Conservation (phyloP, 176 grass and related monocot genomes). For the Oryza meridionalis region DNA sequence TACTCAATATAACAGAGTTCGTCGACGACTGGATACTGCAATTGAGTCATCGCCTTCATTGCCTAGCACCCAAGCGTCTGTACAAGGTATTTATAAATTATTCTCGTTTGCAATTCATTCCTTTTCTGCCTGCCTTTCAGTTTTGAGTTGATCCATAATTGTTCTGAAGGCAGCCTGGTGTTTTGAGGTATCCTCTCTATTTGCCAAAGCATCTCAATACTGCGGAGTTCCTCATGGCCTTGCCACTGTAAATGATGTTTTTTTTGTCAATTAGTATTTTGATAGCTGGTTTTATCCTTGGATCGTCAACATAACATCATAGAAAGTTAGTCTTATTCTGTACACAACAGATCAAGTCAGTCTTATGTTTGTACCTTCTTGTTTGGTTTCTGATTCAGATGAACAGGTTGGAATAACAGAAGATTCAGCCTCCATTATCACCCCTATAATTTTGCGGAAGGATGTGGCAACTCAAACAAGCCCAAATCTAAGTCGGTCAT, state of each 20-base stretch:
- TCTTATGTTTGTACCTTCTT: slow-evolving; percentile 7
- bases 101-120: neutral
- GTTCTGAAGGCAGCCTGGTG: neutral
- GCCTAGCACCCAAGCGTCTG: slow-evolving; percentile 70
- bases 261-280: slow-evolving; percentile 23
- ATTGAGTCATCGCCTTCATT: slow-evolving; percentile 67
- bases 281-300: slow-evolving; percentile 1
- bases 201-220: slow-evolving; percentile 28
- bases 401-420: slow-evolving; percentile 59
- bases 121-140: neutral
- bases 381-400: slow-evolving; percentile 52
- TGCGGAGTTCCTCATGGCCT: neutral
- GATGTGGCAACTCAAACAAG: slow-evolving; percentile 90
- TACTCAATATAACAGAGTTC: slow-evolving; percentile 43
- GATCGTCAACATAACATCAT: neutral
- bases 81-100: slow-evolving; percentile 47
- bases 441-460: slow-evolving; percentile 54
- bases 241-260: neutral
- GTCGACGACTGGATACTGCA: slow-evolving; percentile 53
- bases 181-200: slow-evolving; percentile 17
- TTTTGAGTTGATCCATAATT: slow-evolving; percentile 3
- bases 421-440: slow-evolving; percentile 28
- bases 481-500: slow-evolving; percentile 63
- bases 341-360: neutral
- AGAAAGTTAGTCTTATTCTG: slow-evolving; percentile 10